Percentiles rank a stretch among this genome's conserved stretches.
These are phyloP conservation scores for Piedraia hortae DNA, from an alignment of 2,329 filamentous ascomycete genomes.

Conservation along the genomic window DNA sequence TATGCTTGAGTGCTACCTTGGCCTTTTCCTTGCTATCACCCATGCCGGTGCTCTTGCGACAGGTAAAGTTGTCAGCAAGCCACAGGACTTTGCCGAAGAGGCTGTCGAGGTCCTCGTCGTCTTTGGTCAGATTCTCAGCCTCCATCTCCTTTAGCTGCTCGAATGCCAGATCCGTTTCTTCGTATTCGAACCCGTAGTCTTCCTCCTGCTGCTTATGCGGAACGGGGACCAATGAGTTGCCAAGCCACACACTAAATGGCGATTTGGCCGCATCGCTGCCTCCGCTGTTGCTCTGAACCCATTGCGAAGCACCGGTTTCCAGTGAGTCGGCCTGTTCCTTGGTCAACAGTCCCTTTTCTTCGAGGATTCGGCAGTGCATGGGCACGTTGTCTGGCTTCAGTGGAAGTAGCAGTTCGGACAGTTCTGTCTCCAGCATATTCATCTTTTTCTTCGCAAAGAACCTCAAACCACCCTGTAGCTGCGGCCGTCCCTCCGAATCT, in stretches of 20 bases:
- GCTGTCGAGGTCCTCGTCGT: conserved; percentile 14
- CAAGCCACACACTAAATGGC: conserved; percentile 29
- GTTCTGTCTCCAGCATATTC: conserved; percentile 16
- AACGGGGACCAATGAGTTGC: conserved; percentile 22
- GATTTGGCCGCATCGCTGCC: conserved; percentile 5
- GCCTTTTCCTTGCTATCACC: conserved; percentile 12
- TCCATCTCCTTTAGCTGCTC: conserved; percentile 34
- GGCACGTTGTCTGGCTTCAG: conserved; percentile 17
- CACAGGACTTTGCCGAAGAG: conserved; percentile 10
- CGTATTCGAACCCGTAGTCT: conserved; percentile 25
- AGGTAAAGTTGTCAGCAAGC: conserved; percentile 16
- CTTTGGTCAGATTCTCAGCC: conserved; percentile 24
- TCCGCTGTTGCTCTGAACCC: conserved; percentile 10
- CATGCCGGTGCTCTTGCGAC: conserved; percentile 7
- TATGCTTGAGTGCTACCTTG: conserved; percentile 13
- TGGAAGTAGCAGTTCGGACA: conserved; percentile 17
- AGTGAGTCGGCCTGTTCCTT: conserved; percentile 36
- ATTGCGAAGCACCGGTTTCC: conserved; percentile 17
- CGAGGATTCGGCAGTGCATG: conserved; percentile 27
- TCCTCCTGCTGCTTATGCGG: conserved; percentile 19
- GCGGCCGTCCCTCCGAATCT: conserved; percentile 8
- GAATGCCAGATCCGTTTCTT: conserved; percentile 32
- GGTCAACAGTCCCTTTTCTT: conserved; percentile 29
- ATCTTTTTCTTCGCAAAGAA: conserved; percentile 16
- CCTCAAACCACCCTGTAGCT: conserved; percentile 16